Base-by-base conservation (phyloP, 2,329 filamentous ascomycete genomes). In the Verticillium isaacii region DNA sequence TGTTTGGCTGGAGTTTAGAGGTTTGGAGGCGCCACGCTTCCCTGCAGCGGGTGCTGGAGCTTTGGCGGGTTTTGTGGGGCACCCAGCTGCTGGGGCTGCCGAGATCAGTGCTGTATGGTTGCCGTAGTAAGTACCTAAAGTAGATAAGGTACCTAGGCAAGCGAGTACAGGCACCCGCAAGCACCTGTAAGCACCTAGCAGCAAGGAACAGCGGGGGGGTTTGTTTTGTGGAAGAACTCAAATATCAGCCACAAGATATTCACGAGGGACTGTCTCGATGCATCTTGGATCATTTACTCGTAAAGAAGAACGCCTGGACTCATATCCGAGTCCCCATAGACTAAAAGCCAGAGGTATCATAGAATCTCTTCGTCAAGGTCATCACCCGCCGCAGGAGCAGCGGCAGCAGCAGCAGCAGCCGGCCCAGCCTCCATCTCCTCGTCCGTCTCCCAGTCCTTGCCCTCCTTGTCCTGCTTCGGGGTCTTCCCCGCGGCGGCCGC, bases 371-470 rank as follows among this genome's bases (percentile, higher is more conserved):
- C 62, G 36, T 65, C 64, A 29, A 62, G 56, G 25, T 65, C 64
- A n/a, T 64, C 62, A n/a, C 32, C 52, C 39, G 57, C 55, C 29
- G 45, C 58, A 54, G 58, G 36, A 17, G 32, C 32, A 36, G 25
- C 41, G 2, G 32, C 32, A 34, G 57, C 23, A 17, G 62, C 58
- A 37, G 41, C 57, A 15, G 19, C 34, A 11, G 39, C 62, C 11
- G 60, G 67, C 4, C 65, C 69, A 1, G 64, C 73, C 14, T 72
- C 71, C 71, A 75, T 75, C 37, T 76, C 72, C 57, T 74, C 75
- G 56, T 76, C 76, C 65, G 71, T 72, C 67, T 71, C 72, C 64
- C 68, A 70, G 3, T 61, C 70, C 25, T 50, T 65, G 54, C 29
- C 62, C 59, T 19, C 62, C 65, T 32, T 37, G 63, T 50, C n/a